phyloP scores from a whole-genome alignment of 108 stramenopile genomes.

The Nannochloropsis oceanica region DNA sequence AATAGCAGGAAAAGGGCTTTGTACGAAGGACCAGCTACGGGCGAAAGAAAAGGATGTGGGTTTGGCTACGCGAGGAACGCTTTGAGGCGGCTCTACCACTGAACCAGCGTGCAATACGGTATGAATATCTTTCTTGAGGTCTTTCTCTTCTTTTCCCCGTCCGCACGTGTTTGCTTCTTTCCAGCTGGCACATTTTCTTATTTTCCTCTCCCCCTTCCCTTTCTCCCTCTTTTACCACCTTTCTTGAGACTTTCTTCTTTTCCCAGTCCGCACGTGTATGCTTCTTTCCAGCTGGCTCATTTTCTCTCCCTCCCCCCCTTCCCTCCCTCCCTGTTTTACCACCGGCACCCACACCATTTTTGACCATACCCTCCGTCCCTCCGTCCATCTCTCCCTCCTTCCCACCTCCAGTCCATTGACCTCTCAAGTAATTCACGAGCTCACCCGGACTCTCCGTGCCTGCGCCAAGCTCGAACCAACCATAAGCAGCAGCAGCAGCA shows the following conservation, averaged over 20 bases:
- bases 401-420: neutral
- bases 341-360: neutral
- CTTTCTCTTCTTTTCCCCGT: neutral
- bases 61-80: neutral
- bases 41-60: neutral
- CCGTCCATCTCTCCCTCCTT: neutral
- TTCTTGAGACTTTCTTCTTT: neutral
- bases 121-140: neutral
- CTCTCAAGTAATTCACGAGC: neutral
- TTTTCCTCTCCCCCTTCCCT: neutral
- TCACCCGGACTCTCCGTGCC: neutral
- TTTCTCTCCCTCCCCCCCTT: neutral
- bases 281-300: neutral
- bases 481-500: neutral
- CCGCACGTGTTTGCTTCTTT: neutral
- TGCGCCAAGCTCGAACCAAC: neutral
- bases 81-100: neutral
- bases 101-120: neutral
- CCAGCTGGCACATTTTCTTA: neutral
- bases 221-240: neutral
- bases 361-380: neutral
- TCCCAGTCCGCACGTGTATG: neutral
- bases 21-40: too few relatives aligned
- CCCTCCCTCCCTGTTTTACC: neutral
- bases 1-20: too few relatives aligned